Percentiles rank a stretch among this genome's conserved stretches.
phyloP scores from a whole-genome alignment of 2,329 filamentous ascomycete genomes.

The Epichloe scottii region DNA sequence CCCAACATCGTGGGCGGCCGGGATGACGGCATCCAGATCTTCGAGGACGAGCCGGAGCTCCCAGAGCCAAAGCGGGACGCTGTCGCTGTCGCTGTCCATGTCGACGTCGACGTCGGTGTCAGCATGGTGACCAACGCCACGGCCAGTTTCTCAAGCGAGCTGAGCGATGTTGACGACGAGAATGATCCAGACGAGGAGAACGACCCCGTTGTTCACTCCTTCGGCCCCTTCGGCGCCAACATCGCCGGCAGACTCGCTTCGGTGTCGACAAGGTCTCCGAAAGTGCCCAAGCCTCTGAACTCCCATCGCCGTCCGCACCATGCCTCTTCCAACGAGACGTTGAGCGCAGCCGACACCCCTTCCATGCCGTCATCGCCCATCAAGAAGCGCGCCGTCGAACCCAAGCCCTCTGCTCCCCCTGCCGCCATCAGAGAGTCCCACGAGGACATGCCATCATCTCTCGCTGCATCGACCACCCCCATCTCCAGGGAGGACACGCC shows the following conservation, averaged over 20 bases:
- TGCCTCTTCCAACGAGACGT: slow-evolving; percentile 11
- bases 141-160: slow-evolving; percentile 45
- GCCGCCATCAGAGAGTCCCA: background rate
- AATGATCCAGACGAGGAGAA: slow-evolving; percentile 82
- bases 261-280: slow-evolving; percentile 58
- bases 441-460: slow-evolving; percentile 12
- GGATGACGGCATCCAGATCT: slow-evolving; percentile 49
- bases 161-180: slow-evolving; percentile 46
- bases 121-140: slow-evolving; percentile 39
- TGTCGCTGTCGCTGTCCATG: slow-evolving; percentile 10
- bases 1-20: slow-evolving; percentile 19
- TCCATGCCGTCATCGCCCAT: slow-evolving; percentile 13
- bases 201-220: slow-evolving; percentile 83
- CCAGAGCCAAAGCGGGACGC: slow-evolving; percentile 19
- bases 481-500: slow-evolving; percentile 9
- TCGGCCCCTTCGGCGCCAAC: slow-evolving; percentile 80
- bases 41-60: slow-evolving; percentile 51
- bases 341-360: slow-evolving; percentile 11
- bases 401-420: background rate
- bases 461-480: slow-evolving; percentile 11
- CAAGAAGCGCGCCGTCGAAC: slow-evolving; percentile 8
- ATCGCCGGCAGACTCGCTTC: slow-evolving; percentile 71
- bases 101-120: slow-evolving; percentile 16
- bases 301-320: slow-evolving; percentile 14
- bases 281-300: slow-evolving; percentile 20